Conservation (phyloP, 345 rosid species). For the Bruguiera parviflora region DNA sequence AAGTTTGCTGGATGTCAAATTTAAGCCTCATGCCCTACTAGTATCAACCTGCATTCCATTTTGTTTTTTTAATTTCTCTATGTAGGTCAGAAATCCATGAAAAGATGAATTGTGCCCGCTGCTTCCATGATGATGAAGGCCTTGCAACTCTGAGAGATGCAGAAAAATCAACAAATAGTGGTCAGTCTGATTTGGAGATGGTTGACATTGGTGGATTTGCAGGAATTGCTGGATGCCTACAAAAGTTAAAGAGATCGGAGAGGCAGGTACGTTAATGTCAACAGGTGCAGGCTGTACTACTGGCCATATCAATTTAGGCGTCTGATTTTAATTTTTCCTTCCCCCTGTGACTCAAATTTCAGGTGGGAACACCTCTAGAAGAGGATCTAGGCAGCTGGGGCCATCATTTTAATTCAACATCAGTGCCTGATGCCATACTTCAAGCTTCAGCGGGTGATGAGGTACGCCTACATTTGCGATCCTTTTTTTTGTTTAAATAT, state of each 20-base stretch:
- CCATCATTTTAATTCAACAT: constrained; percentile 64
- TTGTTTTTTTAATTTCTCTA: constrained; percentile 5
- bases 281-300: neutral
- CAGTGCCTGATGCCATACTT: constrained; percentile 79
- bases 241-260: constrained; percentile 67
- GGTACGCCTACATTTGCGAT: constrained; percentile 35
- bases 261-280: constrained; percentile 53
- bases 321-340: constrained; percentile 12
- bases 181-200: constrained; percentile 31
- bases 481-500: too few relatives aligned
- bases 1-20: neutral
- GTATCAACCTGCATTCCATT: neutral
- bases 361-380: constrained; percentile 88
- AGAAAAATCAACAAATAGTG: constrained; percentile 25
- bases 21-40: neutral
- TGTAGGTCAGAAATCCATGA: constrained; percentile 89
- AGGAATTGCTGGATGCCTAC: constrained; percentile 60
- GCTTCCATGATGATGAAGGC: constrained; percentile 34
- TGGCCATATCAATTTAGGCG: neutral
- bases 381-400: constrained; percentile 93
- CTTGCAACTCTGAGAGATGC: constrained; percentile 29
- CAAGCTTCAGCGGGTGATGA: constrained; percentile 95
- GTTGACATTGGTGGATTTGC: constrained; percentile 87
- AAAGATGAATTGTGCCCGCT: constrained; percentile 74
- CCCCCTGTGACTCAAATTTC: constrained; percentile 20